Percentiles rank a stretch among this genome's conserved stretches.
Evolutionary conservation across 2,329 filamentous ascomycete genomes (phyloP).

Genomic region (Phyllosticta citriasiana): DNA sequence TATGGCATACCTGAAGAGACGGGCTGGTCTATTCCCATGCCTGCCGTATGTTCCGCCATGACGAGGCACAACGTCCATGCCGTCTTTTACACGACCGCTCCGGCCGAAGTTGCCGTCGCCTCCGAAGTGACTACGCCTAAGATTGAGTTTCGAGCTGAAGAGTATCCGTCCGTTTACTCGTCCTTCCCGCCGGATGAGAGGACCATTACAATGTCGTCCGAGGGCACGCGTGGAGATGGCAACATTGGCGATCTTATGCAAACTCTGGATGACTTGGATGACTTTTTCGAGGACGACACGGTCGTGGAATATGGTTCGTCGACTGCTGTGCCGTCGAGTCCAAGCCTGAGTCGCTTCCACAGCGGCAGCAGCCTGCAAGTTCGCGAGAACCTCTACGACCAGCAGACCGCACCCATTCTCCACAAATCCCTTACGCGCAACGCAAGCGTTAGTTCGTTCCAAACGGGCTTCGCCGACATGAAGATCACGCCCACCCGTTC

Average conservation of each 20-base stretch:
- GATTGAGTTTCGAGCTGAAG: slow-evolving; percentile 85
- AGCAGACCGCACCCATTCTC: slow-evolving; percentile 82
- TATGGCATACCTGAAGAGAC: slow-evolving; percentile 95
- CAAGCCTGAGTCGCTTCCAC: slow-evolving; percentile 18
- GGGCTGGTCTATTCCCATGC: slow-evolving; percentile 92
- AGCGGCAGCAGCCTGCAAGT: slow-evolving; percentile 46
- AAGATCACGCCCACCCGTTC: slow-evolving; percentile 45
- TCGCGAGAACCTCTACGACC: slow-evolving; percentile 78
- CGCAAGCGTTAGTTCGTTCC: slow-evolving; percentile 65
- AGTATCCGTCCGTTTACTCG: slow-evolving; percentile 52
- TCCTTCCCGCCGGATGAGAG: slow-evolving; percentile 59
- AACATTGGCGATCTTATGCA: slow-evolving; percentile 74
- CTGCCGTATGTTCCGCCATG: slow-evolving; percentile 75
- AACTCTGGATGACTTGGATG: slow-evolving; percentile 44
- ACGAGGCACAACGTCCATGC: slow-evolving; percentile 91
- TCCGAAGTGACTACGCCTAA: slow-evolving; percentile 67
- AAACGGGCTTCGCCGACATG: slow-evolving; percentile 75
- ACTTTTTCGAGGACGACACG: slow-evolving; percentile 42
- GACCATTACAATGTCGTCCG: slow-evolving; percentile 86
- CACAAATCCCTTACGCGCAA: slow-evolving; percentile 69
- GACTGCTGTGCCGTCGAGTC: slow-evolving; percentile 24
- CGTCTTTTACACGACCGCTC: slow-evolving; percentile 85
- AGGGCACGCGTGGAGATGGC: slow-evolving; percentile 61
- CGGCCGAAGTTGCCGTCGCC: slow-evolving; percentile 31
- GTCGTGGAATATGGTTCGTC: slow-evolving; percentile 22